Base-by-base conservation (phyloP, 352 stramenopile genomes). In the Phytopythium kandeliae region DNA sequence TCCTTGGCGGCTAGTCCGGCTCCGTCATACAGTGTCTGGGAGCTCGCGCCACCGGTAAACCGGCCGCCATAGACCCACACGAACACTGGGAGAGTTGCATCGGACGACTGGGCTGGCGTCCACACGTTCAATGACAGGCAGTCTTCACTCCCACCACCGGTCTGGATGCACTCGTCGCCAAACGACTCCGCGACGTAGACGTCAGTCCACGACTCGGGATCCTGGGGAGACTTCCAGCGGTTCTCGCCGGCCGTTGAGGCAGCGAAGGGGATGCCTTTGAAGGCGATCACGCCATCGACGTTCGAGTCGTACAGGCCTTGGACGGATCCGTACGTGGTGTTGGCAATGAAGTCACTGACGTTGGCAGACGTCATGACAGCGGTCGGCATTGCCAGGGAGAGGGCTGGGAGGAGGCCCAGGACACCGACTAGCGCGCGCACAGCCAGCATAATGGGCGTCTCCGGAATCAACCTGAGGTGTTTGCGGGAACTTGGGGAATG, bases 1-100 rank as follows among this genome's bases (percentile, higher is more conserved):
- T 78, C 79, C 44, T 59, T 54, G 8, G 44, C 28, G 2, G 53
- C 53, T 36, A 54, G 16, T 7, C 44, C 53, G 10, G 44, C 53
- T 2, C 53, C 53, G 22, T 59, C 53, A 28, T 49, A 59, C 21
- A 54, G 35, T 4, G 53, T 17, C 24, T 21, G 22, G 9, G 44
- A 53, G 26, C 24, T 47, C 21, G 31, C 35, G 25, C 52, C 52
- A 21, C 35, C n/a, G 21, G 33, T 47, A 34, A 52, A 58, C 16
- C 52, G 52, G 15, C 52, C 52, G 12, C 52, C 52, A 19, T 53
- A 52, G 17, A 58, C 49, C 53, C 45, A 59, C n/a, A 59, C 44
- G 35, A 54, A 54, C 12, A 59, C 45, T 9, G 37, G 53, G 5
- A 59, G 44, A 10, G 44, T 15, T 16, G 38, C 40, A 19, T 57